phyloP scores from a whole-genome alignment of 2,329 filamentous ascomycete species.

The Chrysosporium queenslandicum region DNA sequence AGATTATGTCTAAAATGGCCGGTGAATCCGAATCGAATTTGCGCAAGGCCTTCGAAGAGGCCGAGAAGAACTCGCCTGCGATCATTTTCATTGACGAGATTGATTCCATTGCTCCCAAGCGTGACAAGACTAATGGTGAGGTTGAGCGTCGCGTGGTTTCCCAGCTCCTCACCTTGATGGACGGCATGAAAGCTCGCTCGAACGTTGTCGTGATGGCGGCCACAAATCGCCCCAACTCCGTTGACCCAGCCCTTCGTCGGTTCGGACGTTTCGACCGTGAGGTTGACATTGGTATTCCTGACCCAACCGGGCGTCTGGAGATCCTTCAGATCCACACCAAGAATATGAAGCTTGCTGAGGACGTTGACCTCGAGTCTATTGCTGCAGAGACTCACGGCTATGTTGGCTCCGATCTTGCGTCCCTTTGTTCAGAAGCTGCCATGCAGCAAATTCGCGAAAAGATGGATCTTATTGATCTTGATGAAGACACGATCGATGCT shows the following conservation, averaged over 20 bases:
- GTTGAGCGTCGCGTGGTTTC: conserved; percentile 98
- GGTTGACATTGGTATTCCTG: conserved; percentile 95
- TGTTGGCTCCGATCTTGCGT: conserved; percentile 95
- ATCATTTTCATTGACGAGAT: conserved; percentile 99
- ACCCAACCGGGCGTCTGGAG: conserved; percentile 95
- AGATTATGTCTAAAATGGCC: conserved; percentile 99
- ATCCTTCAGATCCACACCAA: conserved; percentile 99
- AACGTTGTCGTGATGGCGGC: conserved; percentile 99
- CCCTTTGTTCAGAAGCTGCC: conserved; percentile 94
- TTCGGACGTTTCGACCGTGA: conserved; percentile 99
- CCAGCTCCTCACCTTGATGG: conserved; percentile 93
- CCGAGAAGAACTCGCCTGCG: conserved; percentile 97
- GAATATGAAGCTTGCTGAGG: conserved; percentile 99
- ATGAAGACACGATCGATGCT: conserved; percentile 97
- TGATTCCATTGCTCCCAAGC: conserved; percentile 97
- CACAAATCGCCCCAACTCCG: conserved; percentile 97
- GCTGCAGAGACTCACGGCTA: conserved; percentile 98
- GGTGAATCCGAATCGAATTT: conserved; percentile 98
- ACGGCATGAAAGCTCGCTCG: conserved; percentile 98
- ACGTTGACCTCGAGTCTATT: conserved; percentile 93
- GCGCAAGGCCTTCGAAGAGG: conserved; percentile 98
- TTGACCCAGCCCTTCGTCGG: conserved; percentile 92
- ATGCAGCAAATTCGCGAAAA: conserved; percentile 99
- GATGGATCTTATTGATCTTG: conserved; percentile 98
- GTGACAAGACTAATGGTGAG: conserved; percentile 99